These are phyloP conservation scores for Ilyonectria sp. DNA, from an alignment of 2,329 filamentous ascomycete species.

Conservation along the genomic window DNA sequence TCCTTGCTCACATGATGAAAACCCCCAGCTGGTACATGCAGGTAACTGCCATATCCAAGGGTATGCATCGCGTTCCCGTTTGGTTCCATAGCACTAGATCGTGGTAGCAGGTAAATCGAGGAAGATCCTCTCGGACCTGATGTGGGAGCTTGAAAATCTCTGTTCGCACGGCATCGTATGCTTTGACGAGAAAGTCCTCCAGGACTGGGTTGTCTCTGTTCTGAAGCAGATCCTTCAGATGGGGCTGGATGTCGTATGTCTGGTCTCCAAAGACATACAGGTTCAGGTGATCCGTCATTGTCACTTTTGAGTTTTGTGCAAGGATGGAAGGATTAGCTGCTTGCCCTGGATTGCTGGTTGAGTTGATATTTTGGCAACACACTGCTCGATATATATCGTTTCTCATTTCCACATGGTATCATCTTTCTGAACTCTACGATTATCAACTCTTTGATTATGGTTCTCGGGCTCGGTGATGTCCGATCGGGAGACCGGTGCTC, in stretches of 20 bases:
- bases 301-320: not conserved
- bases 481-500: not conserved
- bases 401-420: not conserved
- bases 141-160: conserved; percentile 36
- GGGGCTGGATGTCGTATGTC: conserved; percentile 24
- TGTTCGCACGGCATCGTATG: conserved; percentile 35
- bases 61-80: conserved; percentile 36
- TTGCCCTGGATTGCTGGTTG: not conserved
- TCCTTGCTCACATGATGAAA: conserved; percentile 35
- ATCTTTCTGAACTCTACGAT: not conserved
- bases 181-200: conserved; percentile 37
- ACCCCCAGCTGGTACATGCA: conserved; percentile 39
- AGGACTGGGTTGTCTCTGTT: conserved; percentile 42
- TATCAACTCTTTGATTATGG: not conserved
- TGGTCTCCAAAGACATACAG: conserved; percentile 25
- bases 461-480: not conserved
- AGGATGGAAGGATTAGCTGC: not conserved
- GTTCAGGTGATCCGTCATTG: not conserved
- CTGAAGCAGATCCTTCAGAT: conserved; percentile 34
- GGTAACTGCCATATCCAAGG: conserved; percentile 42
- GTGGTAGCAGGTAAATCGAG: conserved; percentile 38
- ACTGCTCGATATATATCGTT: not conserved
- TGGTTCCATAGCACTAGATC: conserved; percentile 40
- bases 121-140: conserved; percentile 35
- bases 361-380: not conserved